Base-by-base conservation (phyloP, 2,329 filamentous ascomycete species). In the Diaporthe australafricana region DNA sequence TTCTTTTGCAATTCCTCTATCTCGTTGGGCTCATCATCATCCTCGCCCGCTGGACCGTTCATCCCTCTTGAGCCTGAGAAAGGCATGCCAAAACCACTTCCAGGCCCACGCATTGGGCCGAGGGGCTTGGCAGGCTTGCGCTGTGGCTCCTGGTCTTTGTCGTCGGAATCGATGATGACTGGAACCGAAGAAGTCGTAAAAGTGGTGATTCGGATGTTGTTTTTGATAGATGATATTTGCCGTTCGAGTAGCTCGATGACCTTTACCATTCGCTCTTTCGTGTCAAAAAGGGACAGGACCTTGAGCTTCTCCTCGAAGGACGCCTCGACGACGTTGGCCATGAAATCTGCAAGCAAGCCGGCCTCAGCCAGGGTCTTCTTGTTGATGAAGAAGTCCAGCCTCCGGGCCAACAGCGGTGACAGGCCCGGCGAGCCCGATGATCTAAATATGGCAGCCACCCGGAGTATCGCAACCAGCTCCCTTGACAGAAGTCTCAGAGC, bases 291-390 rank as follows among this genome's bases (percentile, higher is more conserved):
- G n/a, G 94, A 90, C 45, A 99, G 86, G 20, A 99, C 90, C 70
- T 93, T 90, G 68, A 99, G 87, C 81, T 97, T 98, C 79, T 99
- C 96, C 80, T 98, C 94, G 75, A 97, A 93, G 12, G 91, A 93
- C 65, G 93, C 92, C 74, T 98, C 94, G 3, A 97, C 90, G 30
- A 98, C 89, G 79, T 98, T 97, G 48, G 94, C 92, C 94, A 99
- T 98, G 80, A 98, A 98, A 80, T 99, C 96, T 8, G 96, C 96
- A 12, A 99, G 87, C 11, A 91, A 85, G 2, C 96, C 96, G 1
- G 95, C 95, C 76, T 98, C 95, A 52, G 90, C 87, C 65, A 96
- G 81, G 72, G 94, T 91, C 79, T 96, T 97, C 80, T 92, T 91
- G 40, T 91, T 88, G 75, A 99, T 98, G 81, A 94, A 96, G 68